Percentiles rank a stretch among this genome's conserved stretches.
phyloP scores from a whole-genome alignment of 352 stramenopile genomes.

The Phytophthora pluvialis region DNA sequence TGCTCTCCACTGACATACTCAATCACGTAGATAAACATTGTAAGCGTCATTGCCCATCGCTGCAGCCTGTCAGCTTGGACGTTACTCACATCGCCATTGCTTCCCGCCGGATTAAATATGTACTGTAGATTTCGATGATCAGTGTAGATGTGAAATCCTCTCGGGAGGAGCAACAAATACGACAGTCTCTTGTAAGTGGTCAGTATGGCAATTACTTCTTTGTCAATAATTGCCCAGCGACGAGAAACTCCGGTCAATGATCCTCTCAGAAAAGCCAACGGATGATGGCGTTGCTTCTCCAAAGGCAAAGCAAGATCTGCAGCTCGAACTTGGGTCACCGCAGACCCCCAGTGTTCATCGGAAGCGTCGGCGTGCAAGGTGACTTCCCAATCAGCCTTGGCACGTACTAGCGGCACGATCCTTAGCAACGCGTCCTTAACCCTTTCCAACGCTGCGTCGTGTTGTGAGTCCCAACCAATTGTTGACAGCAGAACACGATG shows the following conservation, averaged over 20 bases:
- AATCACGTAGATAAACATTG: neutral
- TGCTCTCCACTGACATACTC: neutral
- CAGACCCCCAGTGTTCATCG: conserved; percentile 5
- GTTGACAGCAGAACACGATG: neutral
- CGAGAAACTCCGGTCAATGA: conserved; percentile 1
- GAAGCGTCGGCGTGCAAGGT: conserved; percentile 8
- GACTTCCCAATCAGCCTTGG: neutral
- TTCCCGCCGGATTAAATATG: conserved; percentile 17
- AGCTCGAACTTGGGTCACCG: neutral
- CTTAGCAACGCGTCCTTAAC: neutral
- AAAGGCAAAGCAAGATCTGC: conserved; percentile 6
- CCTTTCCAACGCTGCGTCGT: neutral
- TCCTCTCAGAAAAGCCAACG: conserved; percentile 19
- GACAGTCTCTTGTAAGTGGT: conserved; percentile 4
- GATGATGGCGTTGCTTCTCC: conserved; percentile 5
- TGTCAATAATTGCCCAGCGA: conserved; percentile 31
- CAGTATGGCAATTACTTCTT: conserved; percentile 29
- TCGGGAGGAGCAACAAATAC: conserved; percentile 24
- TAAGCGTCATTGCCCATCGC: neutral
- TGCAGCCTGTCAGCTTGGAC: neutral
- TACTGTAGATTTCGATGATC: conserved; percentile 31
- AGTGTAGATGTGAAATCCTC: conserved; percentile 30
- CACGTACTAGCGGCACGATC: conserved; percentile 22
- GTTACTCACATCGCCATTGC: neutral
- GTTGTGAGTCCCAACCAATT: conserved; percentile 5